These are phyloP conservation scores for Solanum chiquidenum DNA, from an alignment of 257 asterid genomes.

Conservation along the genomic window DNA sequence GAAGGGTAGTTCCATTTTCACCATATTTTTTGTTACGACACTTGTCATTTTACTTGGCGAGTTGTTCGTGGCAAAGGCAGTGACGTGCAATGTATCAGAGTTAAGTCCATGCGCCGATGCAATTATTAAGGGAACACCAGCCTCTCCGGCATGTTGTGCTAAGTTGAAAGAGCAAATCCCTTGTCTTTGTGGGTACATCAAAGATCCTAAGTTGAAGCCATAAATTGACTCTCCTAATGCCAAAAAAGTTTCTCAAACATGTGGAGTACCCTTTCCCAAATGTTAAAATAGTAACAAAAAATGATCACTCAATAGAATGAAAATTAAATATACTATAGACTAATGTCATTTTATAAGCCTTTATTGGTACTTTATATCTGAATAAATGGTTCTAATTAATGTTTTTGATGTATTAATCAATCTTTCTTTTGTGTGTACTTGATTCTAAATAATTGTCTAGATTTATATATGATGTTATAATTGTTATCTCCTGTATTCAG, in stretches of 20 bases:
- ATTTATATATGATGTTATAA: not conserved
- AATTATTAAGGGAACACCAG: not conserved
- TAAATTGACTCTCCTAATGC: conserved; percentile 14
- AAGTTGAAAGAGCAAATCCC: conserved; percentile 15
- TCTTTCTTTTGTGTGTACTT: not conserved
- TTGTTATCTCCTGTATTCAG: too few relatives aligned
- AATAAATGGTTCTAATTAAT: not conserved
- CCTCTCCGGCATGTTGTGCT: conserved; percentile 5
- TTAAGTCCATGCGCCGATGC: conserved; percentile 10
- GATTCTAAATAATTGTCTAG: not conserved
- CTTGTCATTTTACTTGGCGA: not conserved
- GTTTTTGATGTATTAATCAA: not conserved
- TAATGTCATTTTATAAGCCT: not conserved
- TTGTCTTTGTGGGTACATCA: conserved; percentile 17
- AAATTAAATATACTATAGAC: not conserved
- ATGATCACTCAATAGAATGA: not conserved
- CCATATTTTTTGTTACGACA: not conserved
- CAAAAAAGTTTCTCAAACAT: not conserved
- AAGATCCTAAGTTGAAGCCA: conserved; percentile 3
- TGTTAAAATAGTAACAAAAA: not conserved
- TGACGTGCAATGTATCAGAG: conserved; percentile 1
- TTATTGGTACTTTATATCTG: not conserved
- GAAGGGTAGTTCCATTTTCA: not conserved
- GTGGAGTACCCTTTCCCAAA: conserved; percentile 1
- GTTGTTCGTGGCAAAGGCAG: not conserved